Conservation (phyloP, 805 yeast genomes). For the Starmerella powellii region DNA sequence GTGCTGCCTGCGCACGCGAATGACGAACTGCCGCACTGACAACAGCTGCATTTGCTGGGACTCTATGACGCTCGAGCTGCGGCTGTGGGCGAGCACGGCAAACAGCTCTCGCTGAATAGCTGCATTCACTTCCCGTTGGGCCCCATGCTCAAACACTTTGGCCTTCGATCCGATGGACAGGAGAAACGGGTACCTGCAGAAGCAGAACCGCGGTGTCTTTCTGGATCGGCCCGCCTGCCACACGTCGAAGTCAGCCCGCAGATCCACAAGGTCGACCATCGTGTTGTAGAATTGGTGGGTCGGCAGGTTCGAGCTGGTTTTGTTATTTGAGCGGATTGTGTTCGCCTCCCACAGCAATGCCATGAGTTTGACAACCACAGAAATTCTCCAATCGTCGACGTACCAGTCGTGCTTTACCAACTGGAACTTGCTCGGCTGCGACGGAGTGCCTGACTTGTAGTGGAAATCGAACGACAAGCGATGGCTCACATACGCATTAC, state of each 20-base stretch:
- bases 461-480: constrained; percentile 41
- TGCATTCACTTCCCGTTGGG: constrained; percentile 18
- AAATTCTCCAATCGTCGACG: constrained; percentile 71
- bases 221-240: constrained; percentile 43
- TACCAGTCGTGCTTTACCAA: constrained; percentile 40
- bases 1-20: constrained; percentile 54
- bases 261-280: constrained; percentile 66
- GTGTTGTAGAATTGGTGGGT: constrained; percentile 57
- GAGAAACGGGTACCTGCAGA: constrained; percentile 77
- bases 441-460: constrained; percentile 15
- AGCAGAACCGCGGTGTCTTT: constrained; percentile 34
- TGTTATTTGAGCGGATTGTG: neutral
- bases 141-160: constrained; percentile 51
- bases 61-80: neutral
- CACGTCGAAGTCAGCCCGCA: constrained; percentile 66
- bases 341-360: constrained; percentile 48
- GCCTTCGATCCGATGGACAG: constrained; percentile 75
- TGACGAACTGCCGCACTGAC: constrained; percentile 25
- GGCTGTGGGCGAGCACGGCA: constrained; percentile 4
- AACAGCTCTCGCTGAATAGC: constrained; percentile 19
- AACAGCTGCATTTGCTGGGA: constrained; percentile 3
- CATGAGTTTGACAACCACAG: constrained; percentile 50
- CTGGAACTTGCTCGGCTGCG: constrained; percentile 14
- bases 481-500: constrained; percentile 69
- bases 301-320: constrained; percentile 24